Conservation (phyloP, 2,329 filamentous ascomycete species). For the Epichloe gansuensis region DNA sequence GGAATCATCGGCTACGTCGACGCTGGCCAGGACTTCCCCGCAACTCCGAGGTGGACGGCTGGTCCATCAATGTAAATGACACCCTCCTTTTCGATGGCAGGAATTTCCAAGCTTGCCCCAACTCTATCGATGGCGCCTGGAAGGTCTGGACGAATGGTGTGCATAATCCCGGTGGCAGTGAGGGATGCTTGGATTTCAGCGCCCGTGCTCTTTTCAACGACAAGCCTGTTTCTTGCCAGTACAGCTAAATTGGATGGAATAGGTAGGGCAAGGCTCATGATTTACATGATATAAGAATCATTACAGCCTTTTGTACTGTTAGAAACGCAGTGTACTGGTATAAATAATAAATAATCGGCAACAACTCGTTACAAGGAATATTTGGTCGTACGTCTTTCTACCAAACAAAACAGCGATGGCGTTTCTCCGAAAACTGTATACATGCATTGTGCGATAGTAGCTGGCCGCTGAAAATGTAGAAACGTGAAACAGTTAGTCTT, state of each 20-base stretch:
- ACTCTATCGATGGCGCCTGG: slow-evolving; percentile 30
- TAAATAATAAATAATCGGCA: too few relatives aligned
- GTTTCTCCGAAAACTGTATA: too few relatives aligned
- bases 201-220: not conserved
- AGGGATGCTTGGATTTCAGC: slow-evolving; percentile 1
- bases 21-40: slow-evolving; percentile 25
- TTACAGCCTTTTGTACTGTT: too few relatives aligned
- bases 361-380: too few relatives aligned
- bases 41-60: slow-evolving; percentile 35
- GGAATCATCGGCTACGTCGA: slow-evolving; percentile 42
- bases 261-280: too few relatives aligned
- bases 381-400: too few relatives aligned
- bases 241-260: not conserved
- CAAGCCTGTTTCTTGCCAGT: slow-evolving; percentile 1
- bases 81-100: slow-evolving; percentile 34
- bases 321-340: not conserved
- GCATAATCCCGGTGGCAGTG: not conserved
- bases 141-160: slow-evolving; percentile 21
- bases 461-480: too few relatives aligned
- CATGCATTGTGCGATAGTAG: too few relatives aligned
- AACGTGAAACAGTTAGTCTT: too few relatives aligned
- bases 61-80: slow-evolving; percentile 28
- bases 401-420: too few relatives aligned
- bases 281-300: not conserved
- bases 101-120: slow-evolving; percentile 41